phyloP scores from a whole-genome alignment of 2,329 filamentous ascomycete species.

The Alternaria sp. region DNA sequence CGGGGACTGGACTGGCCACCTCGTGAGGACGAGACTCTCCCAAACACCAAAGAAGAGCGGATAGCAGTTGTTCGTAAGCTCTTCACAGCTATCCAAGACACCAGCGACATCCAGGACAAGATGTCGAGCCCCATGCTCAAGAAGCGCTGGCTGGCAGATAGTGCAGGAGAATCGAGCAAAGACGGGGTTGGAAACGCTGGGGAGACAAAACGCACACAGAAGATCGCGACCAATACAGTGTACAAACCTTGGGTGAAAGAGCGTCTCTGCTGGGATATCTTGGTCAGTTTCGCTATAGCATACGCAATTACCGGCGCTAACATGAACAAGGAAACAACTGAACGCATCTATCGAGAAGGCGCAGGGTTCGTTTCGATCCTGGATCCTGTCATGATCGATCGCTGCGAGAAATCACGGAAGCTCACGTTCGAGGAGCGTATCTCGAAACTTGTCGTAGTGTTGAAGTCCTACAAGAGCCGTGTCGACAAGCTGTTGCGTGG shows the following conservation, averaged over 20 bases:
- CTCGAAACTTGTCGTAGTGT: background rate
- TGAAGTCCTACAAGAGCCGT: background rate
- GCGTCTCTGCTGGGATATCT: background rate
- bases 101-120: background rate
- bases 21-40: background rate
- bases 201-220: background rate
- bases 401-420: background rate
- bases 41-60: background rate
- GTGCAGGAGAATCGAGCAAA: background rate
- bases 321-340: background rate
- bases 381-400: background rate
- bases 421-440: background rate
- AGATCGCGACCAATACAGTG: background rate
- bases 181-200: background rate
- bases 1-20: background rate
- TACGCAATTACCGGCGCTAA: background rate
- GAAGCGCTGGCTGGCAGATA: background rate
- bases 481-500: background rate
- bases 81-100: background rate
- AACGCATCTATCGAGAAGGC: background rate
- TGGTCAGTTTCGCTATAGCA: background rate
- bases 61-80: background rate
- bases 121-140: background rate
- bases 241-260: background rate
- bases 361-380: background rate